Evolutionary conservation across 257 asterid genomes (phyloP).

Genomic region (Solanum gandarillasii): DNA sequence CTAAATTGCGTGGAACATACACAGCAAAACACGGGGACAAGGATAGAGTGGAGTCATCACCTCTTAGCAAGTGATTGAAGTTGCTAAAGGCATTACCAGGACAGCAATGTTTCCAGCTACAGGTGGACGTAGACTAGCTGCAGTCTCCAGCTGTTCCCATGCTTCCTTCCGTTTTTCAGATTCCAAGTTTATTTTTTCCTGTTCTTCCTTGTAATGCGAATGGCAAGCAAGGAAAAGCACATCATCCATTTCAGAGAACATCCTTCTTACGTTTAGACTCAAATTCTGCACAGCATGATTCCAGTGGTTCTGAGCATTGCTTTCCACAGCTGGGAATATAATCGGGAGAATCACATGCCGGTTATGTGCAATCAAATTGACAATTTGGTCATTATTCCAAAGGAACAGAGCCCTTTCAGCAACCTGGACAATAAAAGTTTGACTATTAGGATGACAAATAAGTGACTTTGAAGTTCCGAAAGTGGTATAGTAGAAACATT

Average conservation of each 20-base stretch:
- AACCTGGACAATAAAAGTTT: constrained; percentile 29
- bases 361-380: constrained; percentile 58
- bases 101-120: constrained; percentile 51
- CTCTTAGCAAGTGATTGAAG: constrained; percentile 14
- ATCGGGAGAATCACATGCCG: constrained; percentile 67
- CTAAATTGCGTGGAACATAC: neutral
- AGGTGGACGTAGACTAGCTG: constrained; percentile 47
- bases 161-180: constrained; percentile 37
- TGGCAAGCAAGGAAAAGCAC: constrained; percentile 44
- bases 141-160: constrained; percentile 55
- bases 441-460: neutral
- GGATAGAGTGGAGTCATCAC: neutral
- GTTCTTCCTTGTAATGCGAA: constrained; percentile 43
- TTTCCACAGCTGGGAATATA: constrained; percentile 67
- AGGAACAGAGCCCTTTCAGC: constrained; percentile 63
- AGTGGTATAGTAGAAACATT: neutral
- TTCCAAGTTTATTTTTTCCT: constrained; percentile 17
- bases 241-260: constrained; percentile 70
- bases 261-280: constrained; percentile 54
- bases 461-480: neutral
- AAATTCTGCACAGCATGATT: constrained; percentile 62
- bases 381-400: constrained; percentile 33
- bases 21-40: neutral
- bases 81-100: constrained; percentile 35
- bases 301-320: constrained; percentile 64